These are phyloP conservation scores for Mucor velutinosus DNA, from an alignment of 371 early-diverging fungal genomes.

Conservation along the genomic window DNA sequence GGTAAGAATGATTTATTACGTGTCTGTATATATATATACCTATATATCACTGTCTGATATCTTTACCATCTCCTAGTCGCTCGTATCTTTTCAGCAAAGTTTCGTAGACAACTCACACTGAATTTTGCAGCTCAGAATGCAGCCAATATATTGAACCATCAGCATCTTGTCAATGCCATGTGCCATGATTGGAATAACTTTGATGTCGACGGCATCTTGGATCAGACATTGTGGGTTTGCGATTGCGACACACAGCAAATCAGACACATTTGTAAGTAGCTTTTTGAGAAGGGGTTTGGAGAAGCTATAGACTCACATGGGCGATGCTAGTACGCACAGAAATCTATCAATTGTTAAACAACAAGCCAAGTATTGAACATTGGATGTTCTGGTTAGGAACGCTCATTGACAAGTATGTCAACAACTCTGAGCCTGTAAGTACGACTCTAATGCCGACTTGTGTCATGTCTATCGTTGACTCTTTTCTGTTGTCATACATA, in stretches of 20 bases:
- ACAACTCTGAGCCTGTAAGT: conserved; percentile 21
- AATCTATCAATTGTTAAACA: conserved; percentile 35
- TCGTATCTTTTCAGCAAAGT: conserved; percentile 52
- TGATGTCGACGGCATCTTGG: conserved; percentile 51
- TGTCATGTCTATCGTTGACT: too few species aligned
- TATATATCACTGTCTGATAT: neutral
- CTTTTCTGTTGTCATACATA: neutral
- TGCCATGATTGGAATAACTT: conserved; percentile 51
- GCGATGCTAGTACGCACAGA: neutral
- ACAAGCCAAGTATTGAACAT: conserved; percentile 31
- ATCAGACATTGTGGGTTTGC: conserved; percentile 59
- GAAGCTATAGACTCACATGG: too few species aligned
- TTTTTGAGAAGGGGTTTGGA: neutral
- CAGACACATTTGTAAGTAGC: conserved; percentile 34
- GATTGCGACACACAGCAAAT: conserved; percentile 49
- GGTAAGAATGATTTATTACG: conserved; percentile 23
- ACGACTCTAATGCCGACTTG: neutral
- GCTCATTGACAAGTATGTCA: conserved; percentile 40
- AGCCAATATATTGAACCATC: conserved; percentile 35
- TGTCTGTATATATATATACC: neutral
- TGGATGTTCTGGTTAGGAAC: conserved; percentile 55
- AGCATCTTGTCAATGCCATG: conserved; percentile 39
- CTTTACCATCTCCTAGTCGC: conserved; percentile 36
- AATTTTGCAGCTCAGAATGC: conserved; percentile 57
- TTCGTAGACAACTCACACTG: conserved; percentile 54